A percentile compares a stretch with the other conserved stretches of the same genome.
Conservation (phyloP, 2,329 filamentous ascomycete species). For the Xylogone sp. region DNA sequence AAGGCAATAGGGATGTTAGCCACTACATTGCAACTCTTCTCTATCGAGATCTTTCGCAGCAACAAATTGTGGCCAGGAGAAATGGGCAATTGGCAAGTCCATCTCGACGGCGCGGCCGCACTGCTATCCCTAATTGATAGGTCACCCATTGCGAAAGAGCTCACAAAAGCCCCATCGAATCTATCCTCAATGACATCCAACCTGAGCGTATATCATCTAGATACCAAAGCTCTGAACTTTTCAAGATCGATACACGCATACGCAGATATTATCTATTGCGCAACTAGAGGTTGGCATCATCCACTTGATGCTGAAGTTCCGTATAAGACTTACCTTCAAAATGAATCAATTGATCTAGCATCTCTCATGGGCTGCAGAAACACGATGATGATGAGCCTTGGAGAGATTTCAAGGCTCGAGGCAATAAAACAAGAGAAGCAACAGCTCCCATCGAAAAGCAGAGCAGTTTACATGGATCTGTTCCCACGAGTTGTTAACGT, state of each 20-base stretch:
- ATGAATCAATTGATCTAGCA: background rate
- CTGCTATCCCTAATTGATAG: background rate
- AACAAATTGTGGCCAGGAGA: slow-evolving; percentile 4
- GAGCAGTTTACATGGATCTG: background rate
- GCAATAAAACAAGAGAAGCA: background rate
- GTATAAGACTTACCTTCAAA: background rate
- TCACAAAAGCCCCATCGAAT: slow-evolving; percentile 5
- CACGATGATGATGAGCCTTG: background rate
- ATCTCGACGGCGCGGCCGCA: background rate
- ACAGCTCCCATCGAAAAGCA: background rate
- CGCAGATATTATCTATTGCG: background rate
- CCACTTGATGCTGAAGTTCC: background rate
- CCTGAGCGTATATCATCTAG: slow-evolving; percentile 5
- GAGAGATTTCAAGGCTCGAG: background rate
- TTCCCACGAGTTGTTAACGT: background rate
- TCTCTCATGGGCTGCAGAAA: background rate
- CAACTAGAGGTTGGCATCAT: background rate
- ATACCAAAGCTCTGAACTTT: background rate
- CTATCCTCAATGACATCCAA: slow-evolving; percentile 5
- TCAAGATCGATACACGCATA: background rate
- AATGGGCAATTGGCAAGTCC: slow-evolving; percentile 3
- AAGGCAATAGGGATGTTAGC: background rate
- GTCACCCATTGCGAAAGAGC: slow-evolving; percentile 1
- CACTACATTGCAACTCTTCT: background rate
- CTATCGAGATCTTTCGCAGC: background rate